Percentiles rank a stretch among this genome's conserved stretches.
These are phyloP conservation scores for Cryphonectria nitschkei DNA, from an alignment of 2,329 filamentous ascomycete species.

Conservation along the genomic window DNA sequence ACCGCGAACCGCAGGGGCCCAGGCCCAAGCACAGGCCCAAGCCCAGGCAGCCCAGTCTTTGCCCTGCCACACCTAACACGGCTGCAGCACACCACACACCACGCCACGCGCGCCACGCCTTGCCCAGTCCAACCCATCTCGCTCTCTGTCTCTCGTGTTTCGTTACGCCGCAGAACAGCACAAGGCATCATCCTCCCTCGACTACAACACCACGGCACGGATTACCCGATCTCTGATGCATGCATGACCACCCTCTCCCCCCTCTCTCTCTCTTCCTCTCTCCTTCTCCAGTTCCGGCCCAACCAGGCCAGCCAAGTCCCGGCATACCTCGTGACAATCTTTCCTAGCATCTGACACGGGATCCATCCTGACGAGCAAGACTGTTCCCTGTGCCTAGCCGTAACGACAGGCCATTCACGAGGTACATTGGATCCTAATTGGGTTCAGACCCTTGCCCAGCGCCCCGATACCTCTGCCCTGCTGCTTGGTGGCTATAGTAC, in stretches of 20 bases:
- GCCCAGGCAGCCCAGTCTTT: neutral
- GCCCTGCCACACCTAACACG: slow-evolving; percentile 1
- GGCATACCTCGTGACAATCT: slow-evolving; percentile 7
- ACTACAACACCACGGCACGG: slow-evolving; percentile 6
- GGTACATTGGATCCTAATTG: slow-evolving; percentile 9
- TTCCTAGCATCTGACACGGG: slow-evolving; percentile 23
- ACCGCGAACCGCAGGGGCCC: neutral
- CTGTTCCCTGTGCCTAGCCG: slow-evolving; percentile 13
- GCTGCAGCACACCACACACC: neutral
- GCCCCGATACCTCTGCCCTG: neutral
- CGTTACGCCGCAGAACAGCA: neutral
- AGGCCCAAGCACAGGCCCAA: neutral
- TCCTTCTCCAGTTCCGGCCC: neutral
- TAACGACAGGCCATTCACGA: slow-evolving; percentile 3
- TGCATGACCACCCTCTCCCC: neutral
- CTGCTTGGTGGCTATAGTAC: neutral
- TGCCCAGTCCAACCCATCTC: neutral
- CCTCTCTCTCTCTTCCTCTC: neutral
- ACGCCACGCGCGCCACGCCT: neutral
- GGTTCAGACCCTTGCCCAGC: slow-evolving; percentile 2
- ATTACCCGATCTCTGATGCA: neutral
- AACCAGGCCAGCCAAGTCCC: neutral
- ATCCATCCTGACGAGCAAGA: slow-evolving; percentile 23
- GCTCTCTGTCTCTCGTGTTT: neutral
- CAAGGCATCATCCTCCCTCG: neutral